Base-by-base conservation (phyloP, 768 basidiomycete genomes). In the Lactarius trivialis region DNA sequence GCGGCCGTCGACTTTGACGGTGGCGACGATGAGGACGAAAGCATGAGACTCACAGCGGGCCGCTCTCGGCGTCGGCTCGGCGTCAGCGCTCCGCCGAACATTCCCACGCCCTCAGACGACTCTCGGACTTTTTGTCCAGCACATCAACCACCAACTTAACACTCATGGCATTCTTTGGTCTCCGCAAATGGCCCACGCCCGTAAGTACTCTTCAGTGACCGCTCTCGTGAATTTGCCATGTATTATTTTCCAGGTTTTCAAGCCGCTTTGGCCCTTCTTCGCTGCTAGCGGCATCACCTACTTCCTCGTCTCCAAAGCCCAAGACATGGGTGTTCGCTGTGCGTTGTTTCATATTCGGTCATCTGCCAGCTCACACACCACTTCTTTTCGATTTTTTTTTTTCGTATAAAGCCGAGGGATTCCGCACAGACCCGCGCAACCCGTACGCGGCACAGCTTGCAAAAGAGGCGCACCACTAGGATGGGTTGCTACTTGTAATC, bases 251-350 rank as follows among this genome's bases (percentile, higher is more conserved):
- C 69, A 93, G 90, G 75, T 93, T 68, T 65, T 79, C 62, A 84
- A 79, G 77, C 88, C 91, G 37, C 71, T 91, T 75, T 91, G 89
- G 82, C 89, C 90, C 9, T 93, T 92, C 81, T 77, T 90, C 68
- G 78, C 80, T 39, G 85, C 90, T 34, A 81, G 82, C 7, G 69
- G 73, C 17, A 70, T 91, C 63, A 88, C 86, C 17, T 81, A 83
- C 69, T 91, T 82, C 75, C 79, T 86, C 60, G 80, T 92, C 48
- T 73, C 76, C 28, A 83, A 83, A 70, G 76, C 85, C 69, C 89
- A 92, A 74, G 82, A 85, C n/a, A 71, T 78, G 17, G 85, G 77
- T 60, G 81, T 92, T 60, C 78, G 83, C 73, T 85, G 91, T 93
- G 72, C 71, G 91, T 85, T 14, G 19, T 41, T 60, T 49, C 26